phyloP scores from a whole-genome alignment of 805 yeast species.

The Vanderwaltozyma tropicalis region DNA sequence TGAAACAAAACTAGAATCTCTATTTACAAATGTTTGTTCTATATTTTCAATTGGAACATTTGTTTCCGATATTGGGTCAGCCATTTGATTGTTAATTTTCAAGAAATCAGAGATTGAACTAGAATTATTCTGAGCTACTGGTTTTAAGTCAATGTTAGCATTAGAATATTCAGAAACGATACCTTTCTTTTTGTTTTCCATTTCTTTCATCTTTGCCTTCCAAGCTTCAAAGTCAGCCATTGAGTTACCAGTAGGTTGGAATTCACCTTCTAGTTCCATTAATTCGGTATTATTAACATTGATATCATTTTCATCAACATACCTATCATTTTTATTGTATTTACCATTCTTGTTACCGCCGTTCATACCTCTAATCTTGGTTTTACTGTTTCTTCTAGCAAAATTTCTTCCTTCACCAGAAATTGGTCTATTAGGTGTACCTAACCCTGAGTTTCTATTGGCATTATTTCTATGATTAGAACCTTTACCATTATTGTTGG shows the following conservation, averaged over 20 bases:
- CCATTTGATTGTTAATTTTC: conserved; percentile 4
- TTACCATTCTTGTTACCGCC: conserved; percentile 6
- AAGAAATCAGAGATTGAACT: conserved; percentile 27
- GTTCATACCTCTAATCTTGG: conserved; percentile 9
- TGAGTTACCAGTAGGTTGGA: conserved; percentile 27
- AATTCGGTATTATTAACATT: conserved; percentile 27
- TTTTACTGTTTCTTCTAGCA: conserved; percentile 15
- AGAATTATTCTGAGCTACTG: conserved; percentile 7
- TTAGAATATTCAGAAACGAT: conserved; percentile 5
- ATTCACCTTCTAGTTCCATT: conserved; percentile 25
- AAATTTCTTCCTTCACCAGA: conserved; percentile 3
- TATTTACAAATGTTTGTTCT: background rate
- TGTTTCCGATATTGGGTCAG: background rate
- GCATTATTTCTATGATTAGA: conserved; percentile 6
- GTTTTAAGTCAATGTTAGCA: background rate
- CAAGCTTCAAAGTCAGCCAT: conserved; percentile 34
- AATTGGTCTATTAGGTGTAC: conserved; percentile 6
- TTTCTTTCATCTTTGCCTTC: conserved; percentile 31
- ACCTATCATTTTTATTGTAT: conserved; percentile 5
- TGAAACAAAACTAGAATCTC: background rate
- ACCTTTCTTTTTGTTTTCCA: conserved; percentile 29
- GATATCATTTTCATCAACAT: conserved; percentile 18
- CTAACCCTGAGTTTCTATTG: conserved; percentile 6
- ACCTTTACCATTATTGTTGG: conserved; percentile 10
- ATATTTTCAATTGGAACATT: background rate